Base-by-base conservation (phyloP, 257 asterid genomes). In the Thymus quinquecostatus region DNA sequence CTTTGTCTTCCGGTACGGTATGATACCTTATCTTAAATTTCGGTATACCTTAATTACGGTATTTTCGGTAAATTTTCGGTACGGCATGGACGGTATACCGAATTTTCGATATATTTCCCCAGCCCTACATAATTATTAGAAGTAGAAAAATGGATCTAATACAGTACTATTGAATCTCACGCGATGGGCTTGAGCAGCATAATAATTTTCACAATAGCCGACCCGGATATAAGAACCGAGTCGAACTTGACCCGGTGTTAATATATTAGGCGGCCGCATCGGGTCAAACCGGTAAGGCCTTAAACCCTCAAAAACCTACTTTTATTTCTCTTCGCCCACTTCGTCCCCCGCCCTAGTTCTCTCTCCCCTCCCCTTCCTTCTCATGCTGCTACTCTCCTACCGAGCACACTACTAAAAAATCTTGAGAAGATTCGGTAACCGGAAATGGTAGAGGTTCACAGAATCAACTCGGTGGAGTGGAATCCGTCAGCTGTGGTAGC, bases 401-500 rank as follows among this genome's bases (percentile, higher is more conserved):
- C 69, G 36, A 5, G 29, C 10, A 48, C 73, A 71, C 47, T 10
- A 38, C 10, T 57, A 70, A 71, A 38, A 55, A 73, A 48, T 64
- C 73, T 36, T n/a, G 71, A 36, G 8, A 50, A 40, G 40, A 28
- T 58, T 50, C 45, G 27, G 1, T 30, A 38, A 54, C 5, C 30
- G 27, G 80, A 79, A 55, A 90, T 90, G 96, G 75, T 76, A 27
- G 79, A 81, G 56, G 82, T 91, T 10, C 68, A 88, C 70, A 75
- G 87, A 49, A 81, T 81, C 81, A 83, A 84, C 78, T 85, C 97
- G 3, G 80, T 95, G 5, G 96, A 90, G 59, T 95, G 98, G 98
- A 84, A 81, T 4, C 99, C 99, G 0, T 86, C 98, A 1, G 82
- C 96, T 1, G 96, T 95, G 4, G 86, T 95, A 10, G 97, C 98